These are phyloP conservation scores for Pontederia crassipes DNA, from an alignment of 176 grass and related monocot genomes.

Conservation along the genomic window DNA sequence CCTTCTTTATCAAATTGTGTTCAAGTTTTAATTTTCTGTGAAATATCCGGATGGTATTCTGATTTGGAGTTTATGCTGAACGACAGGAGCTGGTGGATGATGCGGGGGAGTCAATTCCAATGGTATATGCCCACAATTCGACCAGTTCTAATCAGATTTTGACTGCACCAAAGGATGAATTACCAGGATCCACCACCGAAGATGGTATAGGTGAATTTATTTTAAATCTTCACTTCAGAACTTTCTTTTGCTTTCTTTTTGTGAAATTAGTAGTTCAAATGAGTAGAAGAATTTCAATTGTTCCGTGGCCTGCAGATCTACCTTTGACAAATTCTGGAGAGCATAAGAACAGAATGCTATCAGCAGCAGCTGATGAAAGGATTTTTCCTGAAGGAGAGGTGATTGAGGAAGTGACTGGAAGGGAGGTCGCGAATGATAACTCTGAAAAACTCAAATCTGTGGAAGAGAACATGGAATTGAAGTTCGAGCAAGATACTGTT, in stretches of 20 bases:
- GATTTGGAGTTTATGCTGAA: slow-evolving; percentile 1
- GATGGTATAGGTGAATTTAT: background rate
- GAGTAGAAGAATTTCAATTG: too few relatives aligned
- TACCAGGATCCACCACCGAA: background rate
- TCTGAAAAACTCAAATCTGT: slow-evolving; percentile 1
- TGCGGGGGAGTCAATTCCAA: slow-evolving; percentile 19
- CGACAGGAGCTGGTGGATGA: slow-evolving; percentile 9
- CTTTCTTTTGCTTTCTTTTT: too few relatives aligned
- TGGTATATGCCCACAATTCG: slow-evolving; percentile 4
- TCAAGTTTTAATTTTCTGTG: background rate
- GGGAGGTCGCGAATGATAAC: background rate
- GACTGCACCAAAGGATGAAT: background rate
- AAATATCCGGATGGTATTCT: too few relatives aligned
- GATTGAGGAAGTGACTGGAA: slow-evolving; percentile 6
- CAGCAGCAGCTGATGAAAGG: slow-evolving; percentile 22
- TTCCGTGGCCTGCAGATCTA: slow-evolving; percentile 27
- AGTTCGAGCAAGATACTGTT: slow-evolving; percentile 3
- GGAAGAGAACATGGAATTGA: background rate
- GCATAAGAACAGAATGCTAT: slow-evolving; percentile 65
- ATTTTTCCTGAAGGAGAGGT: background rate
- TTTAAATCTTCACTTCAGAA: background rate
- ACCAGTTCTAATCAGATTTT: slow-evolving; percentile 8
- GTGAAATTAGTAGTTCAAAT: background rate
- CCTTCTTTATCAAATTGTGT: background rate
- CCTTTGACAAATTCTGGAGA: slow-evolving; percentile 32